phyloP scores from a whole-genome alignment of 2,329 filamentous ascomycete genomes.

The Capronia epimyces region DNA sequence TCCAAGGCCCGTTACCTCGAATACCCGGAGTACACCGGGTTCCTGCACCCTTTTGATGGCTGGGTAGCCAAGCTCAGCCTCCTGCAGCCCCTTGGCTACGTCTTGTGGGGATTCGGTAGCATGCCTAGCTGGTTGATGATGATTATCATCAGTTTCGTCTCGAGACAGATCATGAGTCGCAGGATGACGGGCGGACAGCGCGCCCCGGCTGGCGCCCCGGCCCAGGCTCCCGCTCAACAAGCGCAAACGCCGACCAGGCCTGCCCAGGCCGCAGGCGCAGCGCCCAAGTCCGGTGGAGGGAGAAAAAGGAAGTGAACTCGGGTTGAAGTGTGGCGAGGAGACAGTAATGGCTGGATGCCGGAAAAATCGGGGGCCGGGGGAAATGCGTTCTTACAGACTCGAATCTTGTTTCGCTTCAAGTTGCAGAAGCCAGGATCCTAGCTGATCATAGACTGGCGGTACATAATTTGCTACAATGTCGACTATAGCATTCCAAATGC shows the following conservation, averaged over 20 bases:
- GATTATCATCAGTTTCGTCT: slow-evolving; percentile 58
- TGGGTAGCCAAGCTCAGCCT: slow-evolving; percentile 50
- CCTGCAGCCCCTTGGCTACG: slow-evolving; percentile 51
- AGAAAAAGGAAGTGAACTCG: slow-evolving; percentile 25
- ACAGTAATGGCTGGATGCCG: neutral
- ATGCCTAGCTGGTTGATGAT: slow-evolving; percentile 62
- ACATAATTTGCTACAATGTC: slow-evolving; percentile 2
- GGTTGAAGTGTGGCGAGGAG: neutral
- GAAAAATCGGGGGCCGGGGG: neutral
- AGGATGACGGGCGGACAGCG: slow-evolving; percentile 11
- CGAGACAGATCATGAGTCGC: slow-evolving; percentile 52
- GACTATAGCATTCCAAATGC: too few species aligned
- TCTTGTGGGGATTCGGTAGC: slow-evolving; percentile 51
- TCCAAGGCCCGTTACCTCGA: slow-evolving; percentile 42
- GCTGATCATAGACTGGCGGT: neutral
- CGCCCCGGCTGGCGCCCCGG: neutral
- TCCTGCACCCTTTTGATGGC: slow-evolving; percentile 58
- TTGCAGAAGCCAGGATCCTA: neutral
- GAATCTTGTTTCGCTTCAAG: neutral
- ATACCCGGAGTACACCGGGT: slow-evolving; percentile 50
- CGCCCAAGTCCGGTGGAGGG: slow-evolving; percentile 18
- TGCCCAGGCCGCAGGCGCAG: slow-evolving; percentile 6
- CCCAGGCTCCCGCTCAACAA: slow-evolving; percentile 2
- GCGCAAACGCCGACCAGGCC: slow-evolving; percentile 12
- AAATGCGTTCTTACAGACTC: neutral